These are phyloP conservation scores for Austroboletus novae-zelandiae DNA, from an alignment of 1,284 basidiomycete species.

Conservation along the genomic window DNA sequence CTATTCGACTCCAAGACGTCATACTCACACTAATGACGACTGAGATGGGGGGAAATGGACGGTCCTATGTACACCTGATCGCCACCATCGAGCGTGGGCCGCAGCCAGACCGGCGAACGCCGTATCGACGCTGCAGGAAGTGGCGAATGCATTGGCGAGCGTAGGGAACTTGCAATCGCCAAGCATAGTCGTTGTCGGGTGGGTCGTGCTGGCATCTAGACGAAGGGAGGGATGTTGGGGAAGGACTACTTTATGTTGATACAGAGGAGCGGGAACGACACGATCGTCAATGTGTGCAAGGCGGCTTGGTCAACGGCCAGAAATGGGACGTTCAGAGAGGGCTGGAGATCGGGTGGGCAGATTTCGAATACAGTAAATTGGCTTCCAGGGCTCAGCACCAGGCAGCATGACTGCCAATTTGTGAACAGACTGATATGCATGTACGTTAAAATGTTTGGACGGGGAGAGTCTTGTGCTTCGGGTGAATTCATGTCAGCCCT, in stretches of 20 bases:
- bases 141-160: constrained; percentile 71
- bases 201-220: constrained; percentile 70
- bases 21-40: constrained; percentile 55
- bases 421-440: too few relatives aligned
- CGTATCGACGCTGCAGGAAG: constrained; percentile 72
- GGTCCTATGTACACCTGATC: constrained; percentile 85
- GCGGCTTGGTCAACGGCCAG: constrained; percentile 59
- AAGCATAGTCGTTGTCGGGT: constrained; percentile 94
- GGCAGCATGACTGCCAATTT: too few relatives aligned
- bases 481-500: too few relatives aligned
- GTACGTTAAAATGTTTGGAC: too few relatives aligned
- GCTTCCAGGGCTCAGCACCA: too few relatives aligned
- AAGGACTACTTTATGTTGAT: constrained; percentile 30
- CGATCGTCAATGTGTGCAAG: constrained; percentile 51
- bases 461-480: too few relatives aligned
- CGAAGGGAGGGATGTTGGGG: constrained; percentile 46
- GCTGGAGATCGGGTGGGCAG: constrained; percentile 51
- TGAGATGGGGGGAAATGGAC: constrained; percentile 31
- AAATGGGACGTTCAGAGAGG: constrained; percentile 63
- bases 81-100: constrained; percentile 93
- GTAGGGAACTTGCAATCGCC: constrained; percentile 88
- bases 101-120: constrained; percentile 87
- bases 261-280: constrained; percentile 34
- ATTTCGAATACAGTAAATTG: too few relatives aligned
- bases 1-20: constrained; percentile 79